Base-by-base conservation (phyloP, 2,329 filamentous ascomycete species). In the Teratosphaeriaceae sp. region DNA sequence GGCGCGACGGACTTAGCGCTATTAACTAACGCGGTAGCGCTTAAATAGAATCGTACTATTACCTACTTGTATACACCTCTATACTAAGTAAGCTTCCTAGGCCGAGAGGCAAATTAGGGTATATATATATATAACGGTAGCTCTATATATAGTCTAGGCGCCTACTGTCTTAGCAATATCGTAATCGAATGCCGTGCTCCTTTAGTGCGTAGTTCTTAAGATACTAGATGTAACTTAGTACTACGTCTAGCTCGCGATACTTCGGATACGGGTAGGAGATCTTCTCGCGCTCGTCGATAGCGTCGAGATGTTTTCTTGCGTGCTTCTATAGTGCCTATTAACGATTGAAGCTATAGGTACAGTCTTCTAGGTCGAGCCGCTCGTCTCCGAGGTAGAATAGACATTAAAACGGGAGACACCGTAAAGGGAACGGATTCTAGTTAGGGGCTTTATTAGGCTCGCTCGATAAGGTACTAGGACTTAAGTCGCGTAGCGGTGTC, bases 311-410 rank as follows among this genome's bases (percentile, higher is more conserved):
- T 5, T 35, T 35, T 13, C 31, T 35, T 18, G 31, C 31, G 31
- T 35, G 31, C n/a, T 31, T 31, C 38, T 18, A 40, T 12, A 40
- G 38, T 13, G 22, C 26, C 18, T 40, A 18, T 16, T 20, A 24
- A 12, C 26, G 38, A 19, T 31, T 40, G 26, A 40, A 40, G 23
- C 12, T 27, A 7, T 18, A 18, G 5, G 31, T 35, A 13, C 31
- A 29, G 21, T 44, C 36, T 34, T 23, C 19, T n/a, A 34, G 16
- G 21, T n/a, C 13, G 20, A 44, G 42, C 19, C 35, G 42, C 30
- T 44, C 20, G 26, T 40, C 42, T 34, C 36, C 27, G 19, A 44
- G 16, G 37, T 37, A 44, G 30, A 44, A 44, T 7, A 44, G 37
- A 24, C 42, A 40, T 31, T 44, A 29, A 12, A 40, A 27, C 37